Evolutionary conservation across 441 rosid genomes (phyloP).

Genomic region (Arabidopsis hybrid): DNA sequence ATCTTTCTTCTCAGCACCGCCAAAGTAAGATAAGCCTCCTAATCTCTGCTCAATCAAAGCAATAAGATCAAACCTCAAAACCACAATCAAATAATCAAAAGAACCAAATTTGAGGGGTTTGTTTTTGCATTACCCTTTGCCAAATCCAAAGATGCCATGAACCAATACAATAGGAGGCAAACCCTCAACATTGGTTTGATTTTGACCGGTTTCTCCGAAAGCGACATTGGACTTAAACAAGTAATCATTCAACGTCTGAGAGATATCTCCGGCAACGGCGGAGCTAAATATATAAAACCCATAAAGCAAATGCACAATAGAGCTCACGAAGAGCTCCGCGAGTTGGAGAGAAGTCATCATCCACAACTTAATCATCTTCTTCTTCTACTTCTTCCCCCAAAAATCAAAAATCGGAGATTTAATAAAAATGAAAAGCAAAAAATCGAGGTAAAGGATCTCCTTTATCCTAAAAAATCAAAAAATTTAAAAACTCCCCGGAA

Average conservation of each 20-base stretch:
- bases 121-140: slow-evolving; percentile 68
- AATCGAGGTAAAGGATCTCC: slow-evolving; percentile 15
- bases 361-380: slow-evolving; percentile 71
- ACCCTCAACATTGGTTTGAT: slow-evolving; percentile 45
- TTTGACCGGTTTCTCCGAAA: slow-evolving; percentile 50
- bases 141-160: slow-evolving; percentile 98
- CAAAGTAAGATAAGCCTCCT: slow-evolving; percentile 95
- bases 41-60: slow-evolving; percentile 58
- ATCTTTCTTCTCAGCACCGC: slow-evolving; percentile 96
- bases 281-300: slow-evolving; percentile 86
- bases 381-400: slow-evolving; percentile 1
- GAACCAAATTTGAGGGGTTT: not conserved
- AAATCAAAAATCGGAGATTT: slow-evolving; percentile 7
- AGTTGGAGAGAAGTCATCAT: slow-evolving; percentile 67
- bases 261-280: slow-evolving; percentile 90
- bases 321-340: slow-evolving; percentile 80
- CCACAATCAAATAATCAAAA: not conserved
- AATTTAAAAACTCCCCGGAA: slow-evolving; percentile 27
- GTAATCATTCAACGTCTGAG: slow-evolving; percentile 58
- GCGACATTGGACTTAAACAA: slow-evolving; percentile 63
- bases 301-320: slow-evolving; percentile 76
- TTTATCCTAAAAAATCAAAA: not conserved
- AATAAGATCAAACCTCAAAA: slow-evolving; percentile 29
- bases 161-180: slow-evolving; percentile 91
- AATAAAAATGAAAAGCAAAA: not conserved